Conservation (phyloP, 441 rosid species). For the Manihot esculenta region DNA sequence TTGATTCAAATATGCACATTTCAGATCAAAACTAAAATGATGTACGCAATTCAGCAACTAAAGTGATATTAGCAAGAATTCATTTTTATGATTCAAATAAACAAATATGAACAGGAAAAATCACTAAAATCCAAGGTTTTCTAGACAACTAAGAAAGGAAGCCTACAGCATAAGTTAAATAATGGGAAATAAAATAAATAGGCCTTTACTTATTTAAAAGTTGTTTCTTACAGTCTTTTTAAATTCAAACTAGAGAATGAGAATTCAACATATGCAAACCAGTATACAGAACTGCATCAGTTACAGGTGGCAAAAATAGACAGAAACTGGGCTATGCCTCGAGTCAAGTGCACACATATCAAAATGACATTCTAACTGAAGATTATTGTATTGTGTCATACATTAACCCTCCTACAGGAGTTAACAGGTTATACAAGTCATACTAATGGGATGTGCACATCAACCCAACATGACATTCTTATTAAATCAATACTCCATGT, state of each 20-base stretch:
- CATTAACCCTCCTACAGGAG: background rate
- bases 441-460: background rate
- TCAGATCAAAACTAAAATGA: background rate
- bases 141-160: background rate
- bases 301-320: background rate
- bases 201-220: background rate
- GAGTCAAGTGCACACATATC: background rate
- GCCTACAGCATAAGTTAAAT: background rate
- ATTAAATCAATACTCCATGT: background rate
- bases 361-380: background rate
- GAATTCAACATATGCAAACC: background rate
- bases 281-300: background rate
- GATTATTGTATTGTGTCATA: background rate
- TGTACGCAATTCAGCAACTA: background rate
- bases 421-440: background rate
- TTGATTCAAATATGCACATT: background rate
- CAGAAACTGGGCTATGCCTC: background rate
- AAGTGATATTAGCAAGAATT: background rate
- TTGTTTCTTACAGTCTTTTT: background rate
- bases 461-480: background rate
- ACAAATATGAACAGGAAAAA: background rate
- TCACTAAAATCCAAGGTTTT: background rate
- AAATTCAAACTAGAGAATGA: background rate
- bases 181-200: background rate
- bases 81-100: background rate